Percentiles rank a stretch among this genome's conserved stretches.
Conservation (phyloP, 352 stramenopile genomes). For the Plasmopara muralis region DNA sequence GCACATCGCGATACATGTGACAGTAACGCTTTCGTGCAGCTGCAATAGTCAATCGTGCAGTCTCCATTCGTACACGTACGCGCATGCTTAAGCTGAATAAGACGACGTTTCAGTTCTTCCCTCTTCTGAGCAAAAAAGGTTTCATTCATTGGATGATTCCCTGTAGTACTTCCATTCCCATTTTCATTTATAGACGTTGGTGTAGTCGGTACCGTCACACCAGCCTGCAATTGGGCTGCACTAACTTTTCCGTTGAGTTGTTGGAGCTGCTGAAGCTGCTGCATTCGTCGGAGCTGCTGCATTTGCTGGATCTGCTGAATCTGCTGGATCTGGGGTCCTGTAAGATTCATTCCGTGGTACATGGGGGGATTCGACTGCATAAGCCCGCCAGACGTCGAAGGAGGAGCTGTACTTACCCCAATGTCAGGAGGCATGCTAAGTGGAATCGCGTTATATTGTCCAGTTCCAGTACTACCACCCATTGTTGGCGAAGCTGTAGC, state of each 20-base stretch:
- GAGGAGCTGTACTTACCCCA: conserved; percentile 24
- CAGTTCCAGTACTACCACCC: conserved; percentile 9
- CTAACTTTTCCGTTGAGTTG: conserved; percentile 33
- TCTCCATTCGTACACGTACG: conserved; percentile 70
- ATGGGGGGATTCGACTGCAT: conserved; percentile 34
- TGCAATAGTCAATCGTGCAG: conserved; percentile 78
- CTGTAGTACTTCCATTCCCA: conserved; percentile 23
- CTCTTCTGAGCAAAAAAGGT: conserved; percentile 78
- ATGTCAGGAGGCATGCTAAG: conserved; percentile 77
- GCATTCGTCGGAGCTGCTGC: conserved; percentile 75
- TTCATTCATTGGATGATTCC: conserved; percentile 72
- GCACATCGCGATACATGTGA: conserved; percentile 78
- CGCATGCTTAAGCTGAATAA: conserved; percentile 85
- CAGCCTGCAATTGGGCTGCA: conserved; percentile 15
- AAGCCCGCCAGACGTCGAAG: conserved; percentile 32
- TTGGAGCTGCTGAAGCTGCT: conserved; percentile 68
- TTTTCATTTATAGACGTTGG: conserved; percentile 10
- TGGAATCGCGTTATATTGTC: conserved; percentile 45
- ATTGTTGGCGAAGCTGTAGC: conserved; percentile 16
- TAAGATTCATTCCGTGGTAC: conserved; percentile 78
- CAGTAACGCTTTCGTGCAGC: conserved; percentile 69
- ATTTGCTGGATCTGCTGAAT: conserved; percentile 85
- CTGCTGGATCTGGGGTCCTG: conserved; percentile 67
- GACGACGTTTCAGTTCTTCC: conserved; percentile 74
- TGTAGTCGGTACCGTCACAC: conserved; percentile 18